These are phyloP conservation scores for Ilyonectria sp. DNA, from an alignment of 2,329 filamentous ascomycete species.

Conservation along the genomic window DNA sequence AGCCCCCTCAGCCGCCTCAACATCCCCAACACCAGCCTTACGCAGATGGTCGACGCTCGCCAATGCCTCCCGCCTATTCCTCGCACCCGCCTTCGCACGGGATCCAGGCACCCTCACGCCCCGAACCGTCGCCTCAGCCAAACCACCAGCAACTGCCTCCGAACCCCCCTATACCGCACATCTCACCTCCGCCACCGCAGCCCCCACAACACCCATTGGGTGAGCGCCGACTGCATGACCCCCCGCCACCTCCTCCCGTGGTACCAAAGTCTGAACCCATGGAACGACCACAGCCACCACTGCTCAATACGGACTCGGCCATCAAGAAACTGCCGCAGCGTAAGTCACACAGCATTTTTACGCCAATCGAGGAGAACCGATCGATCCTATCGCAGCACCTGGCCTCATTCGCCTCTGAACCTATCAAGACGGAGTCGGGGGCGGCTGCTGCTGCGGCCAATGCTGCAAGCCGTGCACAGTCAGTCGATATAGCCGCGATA, in stretches of 20 bases:
- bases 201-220: conserved; percentile 50
- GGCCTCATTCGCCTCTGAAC: conserved; percentile 74
- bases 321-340: conserved; percentile 79
- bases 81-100: conserved; percentile 69
- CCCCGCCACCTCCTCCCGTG: conserved; percentile 66
- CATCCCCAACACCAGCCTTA: conserved; percentile 76
- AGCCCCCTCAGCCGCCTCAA: conserved; percentile 56
- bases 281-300: conserved; percentile 61
- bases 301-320: conserved; percentile 65
- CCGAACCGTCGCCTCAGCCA: conserved; percentile 73
- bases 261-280: conserved; percentile 66
- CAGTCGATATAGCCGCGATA: conserved; percentile 73
- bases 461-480: conserved; percentile 67
- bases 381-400: conserved; percentile 91
- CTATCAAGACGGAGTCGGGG: conserved; percentile 55
- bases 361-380: conserved; percentile 93
- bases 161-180: conserved; percentile 63
- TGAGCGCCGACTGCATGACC: conserved; percentile 63
- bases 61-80: conserved; percentile 78
- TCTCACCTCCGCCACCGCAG: conserved; percentile 68
- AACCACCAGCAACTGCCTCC: conserved; percentile 66
- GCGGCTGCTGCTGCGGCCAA: conserved; percentile 47
- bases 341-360: conserved; percentile 95
- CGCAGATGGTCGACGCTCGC: conserved; percentile 81
- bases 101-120: conserved; percentile 61